Conservation (phyloP, 1,284 basidiomycete species). For the Tilletia horrida region DNA sequence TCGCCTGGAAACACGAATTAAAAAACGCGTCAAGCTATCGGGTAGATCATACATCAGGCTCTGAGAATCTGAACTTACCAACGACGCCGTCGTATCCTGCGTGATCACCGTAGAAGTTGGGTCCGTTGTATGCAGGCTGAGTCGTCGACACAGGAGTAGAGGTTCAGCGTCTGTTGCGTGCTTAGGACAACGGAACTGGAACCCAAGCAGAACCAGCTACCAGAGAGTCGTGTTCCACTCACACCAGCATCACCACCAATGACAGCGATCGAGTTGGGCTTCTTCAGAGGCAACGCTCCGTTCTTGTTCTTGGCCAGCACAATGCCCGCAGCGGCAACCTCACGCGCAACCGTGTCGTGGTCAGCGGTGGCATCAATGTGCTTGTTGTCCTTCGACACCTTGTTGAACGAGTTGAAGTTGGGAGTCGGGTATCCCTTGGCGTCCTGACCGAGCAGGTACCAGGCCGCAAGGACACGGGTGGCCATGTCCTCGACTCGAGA, state of each 20-base stretch:
- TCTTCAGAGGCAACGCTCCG: conserved; percentile 63
- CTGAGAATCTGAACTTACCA: too few relatives aligned
- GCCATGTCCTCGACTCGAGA: conserved; percentile 60
- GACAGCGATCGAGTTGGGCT: conserved; percentile 62
- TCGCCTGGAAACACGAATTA: too few relatives aligned
- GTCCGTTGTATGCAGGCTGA: conserved; percentile 64
- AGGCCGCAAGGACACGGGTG: conserved; percentile 52
- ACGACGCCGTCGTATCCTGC: conserved; percentile 64
- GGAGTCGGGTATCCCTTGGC: conserved; percentile 27
- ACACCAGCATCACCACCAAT: conserved; percentile 63
- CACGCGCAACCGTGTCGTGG: conserved; percentile 66
- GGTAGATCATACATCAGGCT: too few relatives aligned
- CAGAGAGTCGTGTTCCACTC: neutral
- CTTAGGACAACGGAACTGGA: too few relatives aligned
- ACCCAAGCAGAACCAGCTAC: neutral
- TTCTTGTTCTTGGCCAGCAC: conserved; percentile 71
- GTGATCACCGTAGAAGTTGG: conserved; percentile 69
- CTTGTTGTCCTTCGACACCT: conserved; percentile 56
- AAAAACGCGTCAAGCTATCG: too few relatives aligned
- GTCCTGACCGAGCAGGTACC: conserved; percentile 36
- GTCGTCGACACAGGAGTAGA: neutral
- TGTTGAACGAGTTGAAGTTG: conserved; percentile 36
- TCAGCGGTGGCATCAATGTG: conserved; percentile 72
- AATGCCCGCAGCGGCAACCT: conserved; percentile 70
- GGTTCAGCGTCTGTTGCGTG: neutral